These are phyloP conservation scores for Coriaria nepalensis DNA, from an alignment of 306 rosid genomes.

Conservation along the genomic window DNA sequence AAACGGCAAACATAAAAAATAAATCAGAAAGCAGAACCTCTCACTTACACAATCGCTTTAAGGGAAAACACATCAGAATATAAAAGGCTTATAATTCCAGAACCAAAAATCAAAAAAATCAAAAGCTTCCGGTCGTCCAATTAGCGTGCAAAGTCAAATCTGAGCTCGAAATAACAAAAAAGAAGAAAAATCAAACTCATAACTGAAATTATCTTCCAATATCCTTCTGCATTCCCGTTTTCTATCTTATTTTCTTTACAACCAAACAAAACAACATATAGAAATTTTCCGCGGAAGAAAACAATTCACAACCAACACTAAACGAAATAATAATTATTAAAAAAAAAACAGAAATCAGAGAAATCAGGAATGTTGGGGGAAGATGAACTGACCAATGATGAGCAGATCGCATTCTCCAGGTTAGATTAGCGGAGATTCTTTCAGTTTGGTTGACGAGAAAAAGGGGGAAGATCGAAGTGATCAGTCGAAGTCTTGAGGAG, in stretches of 20 bases:
- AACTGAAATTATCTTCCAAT: not conserved
- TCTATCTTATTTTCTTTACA: not conserved
- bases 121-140: too few relatives aligned
- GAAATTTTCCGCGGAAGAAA: constrained; percentile 4
- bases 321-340: too few relatives aligned
- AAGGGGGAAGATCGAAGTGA: constrained; percentile 1
- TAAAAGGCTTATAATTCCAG: too few relatives aligned
- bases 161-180: not conserved
- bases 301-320: not conserved
- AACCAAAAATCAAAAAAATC: too few relatives aligned
- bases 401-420: constrained; percentile 48
- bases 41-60: not conserved
- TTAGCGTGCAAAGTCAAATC: not conserved
- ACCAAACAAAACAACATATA: not conserved
- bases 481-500: not conserved
- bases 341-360: not conserved
- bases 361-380: not conserved
- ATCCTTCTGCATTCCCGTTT: not conserved
- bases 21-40: not conserved
- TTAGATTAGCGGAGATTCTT: not conserved
- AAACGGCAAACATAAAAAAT: constrained; percentile 10
- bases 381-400: constrained; percentile 16
- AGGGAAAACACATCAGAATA: not conserved
- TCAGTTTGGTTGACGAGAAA: constrained; percentile 30
- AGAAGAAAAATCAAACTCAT: not conserved